Base-by-base conservation (phyloP, 2,329 filamentous ascomycete genomes). In the Xylaria polymorpha region DNA sequence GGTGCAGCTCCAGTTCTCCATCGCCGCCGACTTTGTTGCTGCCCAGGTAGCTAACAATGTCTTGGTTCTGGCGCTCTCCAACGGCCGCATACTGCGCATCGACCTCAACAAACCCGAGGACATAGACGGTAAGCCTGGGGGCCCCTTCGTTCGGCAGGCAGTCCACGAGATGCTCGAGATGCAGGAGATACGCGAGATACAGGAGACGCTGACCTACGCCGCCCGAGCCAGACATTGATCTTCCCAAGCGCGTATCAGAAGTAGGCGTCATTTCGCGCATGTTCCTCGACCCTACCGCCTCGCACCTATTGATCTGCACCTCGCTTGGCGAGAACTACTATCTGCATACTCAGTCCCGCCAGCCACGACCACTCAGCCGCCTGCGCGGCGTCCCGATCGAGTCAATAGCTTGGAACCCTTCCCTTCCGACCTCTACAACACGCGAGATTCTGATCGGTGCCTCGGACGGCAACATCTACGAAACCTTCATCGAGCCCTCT, bases 41-140 rank as follows among this genome's bases (percentile, higher is more conserved):
- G 94, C 94, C 48, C 94, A 98, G 81, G 95, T 98, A 65, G 94
- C 95, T 72, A 98, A 99, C 82, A 98, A 99, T 84, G 94, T 98
- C 70, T 87, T 99, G 66, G 90, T 98, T 25, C 86, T 99, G 61
- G 96, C 96, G 48, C 87, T 99, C 44, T 95, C 94, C 5, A 98
- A 95, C 67, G 94, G 94, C 60, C 91, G 95, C 75, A 96, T 99
- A 72, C 84, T 99, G 68, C 90, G 96, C 69, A 99, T 99, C 80
- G 96, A 98, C 79, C 84, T 98, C 61, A 94, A 98, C 80, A 93
- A 91, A 77, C 92, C 96, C 6, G 93, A 94, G 78, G 96, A 99
- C 80, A 98, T 99, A 77, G 96, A 99, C 82, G 93, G 76, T 77
- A 55, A 74, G 76, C 61, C 63, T 91, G 43, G 25, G 46, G 22